Base-by-base conservation (phyloP, 2,329 filamentous ascomycete species). In the Zymoseptoria pseudotritici region DNA sequence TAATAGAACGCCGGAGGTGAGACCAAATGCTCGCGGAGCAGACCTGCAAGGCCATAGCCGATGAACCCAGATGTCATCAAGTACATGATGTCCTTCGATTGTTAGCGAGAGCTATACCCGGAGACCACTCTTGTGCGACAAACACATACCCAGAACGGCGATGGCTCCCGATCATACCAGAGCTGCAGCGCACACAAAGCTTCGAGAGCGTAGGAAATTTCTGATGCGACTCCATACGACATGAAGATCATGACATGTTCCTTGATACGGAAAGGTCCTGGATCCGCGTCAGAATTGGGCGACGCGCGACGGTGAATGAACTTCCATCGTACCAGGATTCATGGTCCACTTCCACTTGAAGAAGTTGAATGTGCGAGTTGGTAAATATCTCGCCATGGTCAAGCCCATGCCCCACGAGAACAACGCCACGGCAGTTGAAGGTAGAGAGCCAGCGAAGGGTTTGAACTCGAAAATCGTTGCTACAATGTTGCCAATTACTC, bases 1-100 rank as follows among this genome's bases (percentile, higher is more conserved):
- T 90, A 95, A 52, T 94, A 91, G 90, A 95, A 94, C 61, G 89
- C 89, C 63, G 88, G 89, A 0, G 90, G 90, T 22, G 89, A 84
- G 42, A 95, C 90, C 5, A 95, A 80, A 70, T 91, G 93, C 54
- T 89, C 84, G 59, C 90, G 81, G 1, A 89, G 89, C 54, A 95
- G 79, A 2, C 90, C 90, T 54, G 90, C 90, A 71, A 95, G 91
- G 3, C 90, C 86, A 72, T 94, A 95, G 13, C 90, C 90, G 50
- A 95, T 56, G 58, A 63, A 49, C 20, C 58, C 56, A 17, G 61
- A 53, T 8, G 58, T 61, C 26, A 65, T 31, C 22, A 65, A 42
- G 51, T 61, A 63, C 3, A 65, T 42, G 21, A 63, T 63, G 20
- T 51, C 55, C 63, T 61, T 61, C 11, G 54, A 51, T 54, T 20